Conservation (phyloP, 2,329 filamentous ascomycete species). For the Knufia petricola region DNA sequence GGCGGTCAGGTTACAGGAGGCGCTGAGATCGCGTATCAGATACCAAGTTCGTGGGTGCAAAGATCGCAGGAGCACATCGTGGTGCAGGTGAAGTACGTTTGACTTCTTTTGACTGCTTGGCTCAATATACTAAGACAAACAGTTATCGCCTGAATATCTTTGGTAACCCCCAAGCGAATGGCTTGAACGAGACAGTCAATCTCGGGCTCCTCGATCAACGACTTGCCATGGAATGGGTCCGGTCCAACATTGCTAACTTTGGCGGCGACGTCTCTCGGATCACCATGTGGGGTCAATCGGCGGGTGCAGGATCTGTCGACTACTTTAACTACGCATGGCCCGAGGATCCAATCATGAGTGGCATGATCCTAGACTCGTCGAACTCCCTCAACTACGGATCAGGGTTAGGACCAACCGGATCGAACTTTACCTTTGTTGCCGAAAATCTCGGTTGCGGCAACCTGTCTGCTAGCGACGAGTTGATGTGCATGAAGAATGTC, state of each 20-base stretch:
- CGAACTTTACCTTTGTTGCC: constrained; percentile 27
- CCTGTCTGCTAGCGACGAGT: constrained; percentile 19
- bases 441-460: constrained; percentile 24
- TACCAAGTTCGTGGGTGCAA: too few species aligned
- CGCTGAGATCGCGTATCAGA: too few species aligned
- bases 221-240: constrained; percentile 45
- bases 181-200: too few species aligned
- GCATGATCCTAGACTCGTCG: constrained; percentile 17
- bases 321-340: constrained; percentile 20
- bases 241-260: constrained; percentile 42
- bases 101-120: too few species aligned
- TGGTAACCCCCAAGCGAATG: too few species aligned
- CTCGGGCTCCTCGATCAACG: too few species aligned
- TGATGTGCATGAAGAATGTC: constrained; percentile 26
- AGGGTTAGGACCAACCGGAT: constrained; percentile 17
- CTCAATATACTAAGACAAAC: too few species aligned
- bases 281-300: constrained; percentile 36
- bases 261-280: constrained; percentile 42
- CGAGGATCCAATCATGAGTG: constrained; percentile 22
- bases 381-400: constrained; percentile 10
- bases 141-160: too few species aligned
- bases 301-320: constrained; percentile 19
- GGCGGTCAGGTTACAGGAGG: too few species aligned
- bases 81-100: too few species aligned
- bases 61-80: too few species aligned